Percentiles rank a stretch among this genome's conserved stretches.
Conservation (phyloP, 208 protist species). For the Zelonia costaricensis region DNA sequence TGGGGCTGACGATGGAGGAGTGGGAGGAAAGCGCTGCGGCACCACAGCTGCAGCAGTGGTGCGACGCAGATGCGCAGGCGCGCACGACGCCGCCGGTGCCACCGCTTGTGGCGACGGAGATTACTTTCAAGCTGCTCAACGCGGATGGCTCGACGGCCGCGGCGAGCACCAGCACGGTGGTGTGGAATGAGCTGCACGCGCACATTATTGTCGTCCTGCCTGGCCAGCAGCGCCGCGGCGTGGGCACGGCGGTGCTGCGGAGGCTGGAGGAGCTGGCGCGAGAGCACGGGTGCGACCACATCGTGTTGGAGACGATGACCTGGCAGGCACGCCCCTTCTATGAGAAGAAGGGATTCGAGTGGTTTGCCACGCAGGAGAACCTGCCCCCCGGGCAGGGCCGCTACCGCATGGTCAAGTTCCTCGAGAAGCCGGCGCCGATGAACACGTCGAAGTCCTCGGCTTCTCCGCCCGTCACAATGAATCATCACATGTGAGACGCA, state of each 20-base stretch:
- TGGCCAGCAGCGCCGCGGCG: slow-evolving; percentile 3
- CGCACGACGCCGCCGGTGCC: slow-evolving; percentile 4
- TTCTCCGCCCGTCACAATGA: too few relatives aligned
- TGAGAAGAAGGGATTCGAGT: slow-evolving; percentile 20
- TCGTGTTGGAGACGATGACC: slow-evolving; percentile 23
- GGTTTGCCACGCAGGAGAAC: slow-evolving; percentile 20
- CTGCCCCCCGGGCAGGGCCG: slow-evolving; percentile 10
- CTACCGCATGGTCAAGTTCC: slow-evolving; percentile 4
- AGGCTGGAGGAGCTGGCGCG: slow-evolving; percentile 16
- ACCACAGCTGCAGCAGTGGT: slow-evolving; percentile 4
- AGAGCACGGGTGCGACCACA: slow-evolving; percentile 4
- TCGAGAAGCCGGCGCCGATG: neutral
- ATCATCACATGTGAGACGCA: too few relatives aligned
- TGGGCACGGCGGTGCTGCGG: slow-evolving; percentile 14
- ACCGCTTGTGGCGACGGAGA: neutral
- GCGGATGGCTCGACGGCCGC: slow-evolving; percentile 1
- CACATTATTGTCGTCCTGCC: slow-evolving; percentile 5
- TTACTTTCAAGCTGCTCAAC: neutral
- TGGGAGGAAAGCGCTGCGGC: neutral
- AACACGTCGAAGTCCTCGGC: too few relatives aligned
- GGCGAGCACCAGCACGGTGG: neutral
- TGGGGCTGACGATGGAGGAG: neutral
- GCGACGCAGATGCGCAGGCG: neutral
- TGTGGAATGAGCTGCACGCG: slow-evolving; percentile 21
- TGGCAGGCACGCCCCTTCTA: slow-evolving; percentile 36